Conservation (phyloP, 169 alveolate species). For the Eimeria mitis region DNA sequence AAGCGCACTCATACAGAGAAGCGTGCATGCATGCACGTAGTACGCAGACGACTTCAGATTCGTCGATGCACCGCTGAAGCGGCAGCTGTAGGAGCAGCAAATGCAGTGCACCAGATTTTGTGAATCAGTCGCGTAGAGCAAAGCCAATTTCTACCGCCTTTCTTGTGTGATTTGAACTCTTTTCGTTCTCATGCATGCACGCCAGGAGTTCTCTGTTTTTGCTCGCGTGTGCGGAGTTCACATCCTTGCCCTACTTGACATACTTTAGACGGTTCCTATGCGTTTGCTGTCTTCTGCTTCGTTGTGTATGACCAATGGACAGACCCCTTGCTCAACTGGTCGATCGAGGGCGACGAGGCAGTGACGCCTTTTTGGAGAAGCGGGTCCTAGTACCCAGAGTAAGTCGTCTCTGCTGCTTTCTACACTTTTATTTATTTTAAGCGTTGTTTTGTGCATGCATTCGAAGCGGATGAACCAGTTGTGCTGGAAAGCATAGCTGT, state of each 20-base stretch:
- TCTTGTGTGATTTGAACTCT: not conserved
- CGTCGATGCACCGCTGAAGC: not conserved
- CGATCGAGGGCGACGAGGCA: slow-evolving; percentile 40
- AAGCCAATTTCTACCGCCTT: not conserved
- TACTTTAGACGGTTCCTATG: not conserved
- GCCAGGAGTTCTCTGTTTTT: not conserved
- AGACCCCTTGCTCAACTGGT: slow-evolving; percentile 53
- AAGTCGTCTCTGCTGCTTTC: not conserved
- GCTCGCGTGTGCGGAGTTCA: not conserved
- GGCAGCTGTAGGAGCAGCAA: not conserved
- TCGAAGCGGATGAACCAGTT: not conserved
- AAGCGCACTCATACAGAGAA: not conserved
- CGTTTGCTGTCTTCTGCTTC: not conserved
- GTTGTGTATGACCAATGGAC: not conserved
- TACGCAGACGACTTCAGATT: not conserved
- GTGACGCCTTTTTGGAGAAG: slow-evolving; percentile 40
- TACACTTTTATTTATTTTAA: not conserved
- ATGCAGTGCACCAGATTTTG: not conserved
- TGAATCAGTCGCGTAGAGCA: not conserved
- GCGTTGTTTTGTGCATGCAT: not conserved
- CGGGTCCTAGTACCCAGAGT: slow-evolving; percentile 4
- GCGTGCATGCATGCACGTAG: not conserved
- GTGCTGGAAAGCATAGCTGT: not conserved
- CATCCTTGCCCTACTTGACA: not conserved
- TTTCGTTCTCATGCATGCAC: not conserved